phyloP scores from a whole-genome alignment of 73 alveolate species.

The Halteria grandinella region DNA sequence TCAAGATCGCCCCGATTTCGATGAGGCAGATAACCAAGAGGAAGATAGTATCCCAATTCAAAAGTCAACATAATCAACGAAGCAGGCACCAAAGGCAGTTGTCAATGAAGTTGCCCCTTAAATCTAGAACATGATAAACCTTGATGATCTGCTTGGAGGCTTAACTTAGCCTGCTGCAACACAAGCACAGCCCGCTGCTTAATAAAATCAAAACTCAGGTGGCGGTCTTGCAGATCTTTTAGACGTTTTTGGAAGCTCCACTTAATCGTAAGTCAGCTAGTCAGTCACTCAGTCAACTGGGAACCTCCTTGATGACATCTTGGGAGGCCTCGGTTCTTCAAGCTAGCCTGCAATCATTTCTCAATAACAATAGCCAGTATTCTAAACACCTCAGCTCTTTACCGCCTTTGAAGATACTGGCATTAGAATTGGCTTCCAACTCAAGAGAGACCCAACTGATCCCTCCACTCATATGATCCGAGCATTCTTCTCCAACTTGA shows the following conservation, averaged over 20 bases:
- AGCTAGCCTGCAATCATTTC: no score
- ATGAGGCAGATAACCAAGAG: slow-evolving; percentile 58
- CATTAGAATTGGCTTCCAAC: slow-evolving; percentile 32
- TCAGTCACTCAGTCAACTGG: no score
- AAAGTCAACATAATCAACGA: not conserved
- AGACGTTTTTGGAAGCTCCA: no score
- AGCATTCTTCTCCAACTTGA: no score
- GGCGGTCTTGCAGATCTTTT: not conserved
- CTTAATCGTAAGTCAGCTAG: no score
- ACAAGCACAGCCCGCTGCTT: not conserved
- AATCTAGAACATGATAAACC: slow-evolving; percentile 3
- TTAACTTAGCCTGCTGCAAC: no score
- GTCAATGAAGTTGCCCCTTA: not conserved
- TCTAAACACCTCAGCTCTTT: not conserved
- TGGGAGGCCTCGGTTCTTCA: slow-evolving; percentile 19
- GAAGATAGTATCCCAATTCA: slow-evolving; percentile 4
- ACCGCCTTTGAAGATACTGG: slow-evolving; percentile 64
- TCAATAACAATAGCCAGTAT: not conserved
- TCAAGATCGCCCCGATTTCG: slow-evolving; percentile 45
- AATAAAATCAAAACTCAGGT: not conserved
- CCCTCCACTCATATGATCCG: no score
- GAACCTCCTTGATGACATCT: slow-evolving; percentile 16
- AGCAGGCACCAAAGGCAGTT: not conserved
- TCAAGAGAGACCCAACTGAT: slow-evolving; percentile 52
- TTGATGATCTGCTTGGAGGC: slow-evolving; percentile 46